These are phyloP conservation scores for Tricladium varicosporioides DNA, from an alignment of 2,329 filamentous ascomycete genomes.

Conservation along the genomic window DNA sequence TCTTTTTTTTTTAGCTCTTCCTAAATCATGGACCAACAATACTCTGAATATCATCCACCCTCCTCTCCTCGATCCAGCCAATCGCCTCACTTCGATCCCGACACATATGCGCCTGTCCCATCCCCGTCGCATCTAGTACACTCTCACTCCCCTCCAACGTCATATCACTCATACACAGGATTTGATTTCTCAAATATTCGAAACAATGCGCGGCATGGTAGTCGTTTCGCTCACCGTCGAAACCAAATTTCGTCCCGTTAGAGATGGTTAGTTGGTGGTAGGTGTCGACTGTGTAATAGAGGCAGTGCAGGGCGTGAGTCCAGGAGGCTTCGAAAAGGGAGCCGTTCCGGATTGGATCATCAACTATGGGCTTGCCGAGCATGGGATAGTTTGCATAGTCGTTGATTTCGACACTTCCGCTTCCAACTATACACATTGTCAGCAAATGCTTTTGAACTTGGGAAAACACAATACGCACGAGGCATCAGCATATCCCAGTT, in stretches of 20 bases:
- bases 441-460: too few relatives aligned
- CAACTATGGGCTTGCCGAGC: constrained; percentile 32
- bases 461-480: constrained; percentile 18
- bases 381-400: constrained; percentile 33
- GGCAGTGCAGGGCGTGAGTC: constrained; percentile 36
- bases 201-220: constrained; percentile 35
- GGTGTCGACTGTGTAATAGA: constrained; percentile 35
- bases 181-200: constrained; percentile 34
- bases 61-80: constrained; percentile 33
- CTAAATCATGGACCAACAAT: constrained; percentile 31
- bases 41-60: constrained; percentile 35
- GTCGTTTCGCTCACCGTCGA: constrained; percentile 29
- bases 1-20: too few relatives aligned
- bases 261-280: constrained; percentile 34
- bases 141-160: constrained; percentile 32
- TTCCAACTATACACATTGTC: constrained; percentile 26
- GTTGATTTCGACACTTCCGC: constrained; percentile 33
- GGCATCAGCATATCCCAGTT: constrained; percentile 37
- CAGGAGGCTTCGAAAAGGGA: constrained; percentile 35
- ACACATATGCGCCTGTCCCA: constrained; percentile 35
- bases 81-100: constrained; percentile 33
- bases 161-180: constrained; percentile 36
- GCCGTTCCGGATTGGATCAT: constrained; percentile 32
- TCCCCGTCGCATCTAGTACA: constrained; percentile 26
- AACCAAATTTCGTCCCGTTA: constrained; percentile 27